Conservation (phyloP, 176 grass and related monocot species). For the Thalia dealbata region DNA sequence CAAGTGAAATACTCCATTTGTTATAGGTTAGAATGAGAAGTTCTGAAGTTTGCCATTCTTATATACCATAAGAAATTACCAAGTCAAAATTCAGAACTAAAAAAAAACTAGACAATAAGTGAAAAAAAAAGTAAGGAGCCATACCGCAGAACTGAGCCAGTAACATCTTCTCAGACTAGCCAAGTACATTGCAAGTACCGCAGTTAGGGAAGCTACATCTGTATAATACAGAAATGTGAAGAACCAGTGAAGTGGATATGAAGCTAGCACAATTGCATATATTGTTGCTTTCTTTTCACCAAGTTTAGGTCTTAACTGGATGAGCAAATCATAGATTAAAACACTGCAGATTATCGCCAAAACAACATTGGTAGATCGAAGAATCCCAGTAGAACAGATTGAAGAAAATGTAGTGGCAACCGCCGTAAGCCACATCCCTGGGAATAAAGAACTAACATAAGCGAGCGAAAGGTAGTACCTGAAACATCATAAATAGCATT, state of each 20-base stretch:
- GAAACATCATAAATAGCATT: conserved; percentile 34
- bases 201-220: conserved; percentile 66
- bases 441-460: conserved; percentile 73
- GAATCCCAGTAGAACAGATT: conserved; percentile 52
- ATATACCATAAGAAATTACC: not conserved
- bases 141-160: conserved; percentile 70
- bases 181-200: conserved; percentile 84
- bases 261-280: conserved; percentile 52
- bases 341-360: conserved; percentile 54
- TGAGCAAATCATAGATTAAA: conserved; percentile 67
- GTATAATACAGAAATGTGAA: conserved; percentile 95
- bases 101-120: conserved; percentile 1
- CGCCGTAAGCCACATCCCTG: conserved; percentile 40
- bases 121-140: conserved; percentile 10
- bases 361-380: conserved; percentile 77
- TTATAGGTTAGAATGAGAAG: not conserved
- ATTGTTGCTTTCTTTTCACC: conserved; percentile 49
- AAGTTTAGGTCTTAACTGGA: conserved; percentile 46
- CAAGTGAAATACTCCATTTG: not conserved
- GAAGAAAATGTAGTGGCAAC: conserved; percentile 28
- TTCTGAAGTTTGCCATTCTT: not conserved
- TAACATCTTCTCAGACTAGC: conserved; percentile 66
- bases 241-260: conserved; percentile 86
- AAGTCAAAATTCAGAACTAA: not conserved
- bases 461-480: conserved; percentile 85